These are phyloP conservation scores for Cyberlindnera lachancei DNA, from an alignment of 805 yeast species.

Conservation along the genomic window DNA sequence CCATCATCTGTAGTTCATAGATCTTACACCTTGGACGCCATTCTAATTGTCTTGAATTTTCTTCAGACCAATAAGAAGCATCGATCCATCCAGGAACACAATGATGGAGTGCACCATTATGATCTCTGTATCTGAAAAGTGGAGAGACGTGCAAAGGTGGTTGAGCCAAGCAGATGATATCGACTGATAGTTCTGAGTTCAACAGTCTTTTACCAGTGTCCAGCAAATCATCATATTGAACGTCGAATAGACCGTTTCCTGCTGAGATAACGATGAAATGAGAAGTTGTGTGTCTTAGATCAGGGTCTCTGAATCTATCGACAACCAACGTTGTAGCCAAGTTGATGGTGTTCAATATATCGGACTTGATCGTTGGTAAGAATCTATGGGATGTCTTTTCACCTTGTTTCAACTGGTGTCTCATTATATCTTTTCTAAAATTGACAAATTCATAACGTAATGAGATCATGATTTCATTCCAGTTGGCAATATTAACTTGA, in stretches of 20 bases:
- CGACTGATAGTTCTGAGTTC: constrained; percentile 79
- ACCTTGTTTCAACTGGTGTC: constrained; percentile 30
- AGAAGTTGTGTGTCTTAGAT: constrained; percentile 82
- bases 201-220: constrained; percentile 70
- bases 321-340: constrained; percentile 71
- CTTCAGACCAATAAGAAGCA: constrained; percentile 78
- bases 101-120: constrained; percentile 44
- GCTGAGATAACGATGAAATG: constrained; percentile 86
- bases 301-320: constrained; percentile 77
- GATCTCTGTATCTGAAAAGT: constrained; percentile 61
- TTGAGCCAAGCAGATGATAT: constrained; percentile 78
- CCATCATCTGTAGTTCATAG: constrained; percentile 97
- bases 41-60: constrained; percentile 34
- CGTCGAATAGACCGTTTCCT: constrained; percentile 91
- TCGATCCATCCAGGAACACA: constrained; percentile 96
- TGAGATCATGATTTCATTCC: constrained; percentile 90
- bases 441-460: constrained; percentile 77
- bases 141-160: constrained; percentile 94
- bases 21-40: constrained; percentile 96
- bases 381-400: constrained; percentile 36
- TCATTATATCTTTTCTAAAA: constrained; percentile 66
- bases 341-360: constrained; percentile 79
- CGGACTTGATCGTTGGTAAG: constrained; percentile 85
- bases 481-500: constrained; percentile 78
- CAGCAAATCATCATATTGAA: constrained; percentile 68